These are phyloP conservation scores for Neoboletus subvelutipes DNA, from an alignment of 768 basidiomycete genomes.

Conservation along the genomic window DNA sequence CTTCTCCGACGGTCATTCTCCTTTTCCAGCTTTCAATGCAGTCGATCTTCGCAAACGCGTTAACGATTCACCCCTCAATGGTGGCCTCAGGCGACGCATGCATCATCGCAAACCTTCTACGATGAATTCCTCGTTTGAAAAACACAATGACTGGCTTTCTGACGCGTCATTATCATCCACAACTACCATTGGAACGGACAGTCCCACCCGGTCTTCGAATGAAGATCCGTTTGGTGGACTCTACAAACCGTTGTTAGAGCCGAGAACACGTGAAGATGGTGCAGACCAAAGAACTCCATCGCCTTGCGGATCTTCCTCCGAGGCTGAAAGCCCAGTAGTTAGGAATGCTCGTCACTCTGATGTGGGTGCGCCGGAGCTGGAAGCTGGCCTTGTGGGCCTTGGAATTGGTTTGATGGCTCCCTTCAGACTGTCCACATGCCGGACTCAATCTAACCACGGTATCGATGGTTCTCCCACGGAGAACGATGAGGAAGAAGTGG, in stretches of 20 bases:
- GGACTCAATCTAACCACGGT: conserved; percentile 23
- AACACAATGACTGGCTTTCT: conserved; percentile 31
- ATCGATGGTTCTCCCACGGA: conserved; percentile 17
- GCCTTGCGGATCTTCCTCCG: conserved; percentile 26
- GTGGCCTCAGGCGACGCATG: conserved; percentile 29
- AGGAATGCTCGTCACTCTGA: conserved; percentile 28
- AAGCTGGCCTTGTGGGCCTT: conserved; percentile 38
- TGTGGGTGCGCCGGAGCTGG: conserved; percentile 27
- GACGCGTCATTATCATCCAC: conserved; percentile 31
- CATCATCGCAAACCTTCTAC: conserved; percentile 29
- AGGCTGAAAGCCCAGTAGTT: conserved; percentile 53
- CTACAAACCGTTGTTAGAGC: conserved; percentile 36
- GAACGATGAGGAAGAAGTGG: conserved; percentile 36
- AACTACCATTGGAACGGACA: conserved; percentile 18
- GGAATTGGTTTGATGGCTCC: conserved; percentile 50
- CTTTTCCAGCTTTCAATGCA: conserved; percentile 31
- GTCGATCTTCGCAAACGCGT: conserved; percentile 36
- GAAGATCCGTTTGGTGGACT: conserved; percentile 49
- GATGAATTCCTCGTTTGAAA: conserved; percentile 28
- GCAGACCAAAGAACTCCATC: conserved; percentile 16
- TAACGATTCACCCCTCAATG: conserved; percentile 50
- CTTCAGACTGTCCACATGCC: conserved; percentile 46
- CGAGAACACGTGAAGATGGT: conserved; percentile 9
- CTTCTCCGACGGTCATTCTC: conserved; percentile 37
- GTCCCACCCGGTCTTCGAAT: conserved; percentile 30